phyloP scores from a whole-genome alignment of 306 rosid genomes.

The Cicer yamashitae region DNA sequence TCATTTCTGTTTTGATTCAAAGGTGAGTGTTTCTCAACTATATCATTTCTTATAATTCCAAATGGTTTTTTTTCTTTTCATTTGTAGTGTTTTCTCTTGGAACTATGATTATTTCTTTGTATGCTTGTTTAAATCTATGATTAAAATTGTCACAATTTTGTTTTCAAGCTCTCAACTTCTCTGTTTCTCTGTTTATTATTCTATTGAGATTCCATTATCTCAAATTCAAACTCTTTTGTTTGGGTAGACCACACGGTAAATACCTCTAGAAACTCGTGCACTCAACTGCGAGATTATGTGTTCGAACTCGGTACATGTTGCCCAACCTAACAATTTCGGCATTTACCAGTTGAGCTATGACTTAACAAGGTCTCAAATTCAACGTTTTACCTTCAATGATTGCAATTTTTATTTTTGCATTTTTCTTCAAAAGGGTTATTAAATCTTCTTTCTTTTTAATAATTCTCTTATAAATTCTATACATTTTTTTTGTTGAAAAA shows the following conservation, averaged over 20 bases:
- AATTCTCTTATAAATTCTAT: neutral
- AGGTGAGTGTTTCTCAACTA: conserved; percentile 26
- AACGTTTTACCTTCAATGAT: neutral
- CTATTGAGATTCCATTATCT: neutral
- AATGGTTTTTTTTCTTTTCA: neutral
- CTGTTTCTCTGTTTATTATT: neutral
- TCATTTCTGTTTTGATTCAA: conserved; percentile 16
- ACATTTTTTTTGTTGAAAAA: neutral
- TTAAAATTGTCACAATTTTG: conserved; percentile 4
- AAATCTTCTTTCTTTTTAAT: neutral
- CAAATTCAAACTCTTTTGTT: neutral
- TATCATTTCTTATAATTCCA: neutral
- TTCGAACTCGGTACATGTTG: too few relatives aligned
- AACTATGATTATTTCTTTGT: neutral
- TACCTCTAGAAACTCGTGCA: too few relatives aligned
- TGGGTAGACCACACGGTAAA: too few relatives aligned
- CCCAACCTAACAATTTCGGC: too few relatives aligned
- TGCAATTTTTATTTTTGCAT: neutral
- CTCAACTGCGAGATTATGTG: too few relatives aligned
- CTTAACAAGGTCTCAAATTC: neutral
- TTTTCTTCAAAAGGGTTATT: conserved; percentile 2
- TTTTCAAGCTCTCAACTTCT: neutral
- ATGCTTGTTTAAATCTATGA: conserved; percentile 29
- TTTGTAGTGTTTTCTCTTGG: neutral
- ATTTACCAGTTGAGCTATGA: too few relatives aligned